Base-by-base conservation (phyloP, 129 eudicot species). In the Flaveria bidentis region DNA sequence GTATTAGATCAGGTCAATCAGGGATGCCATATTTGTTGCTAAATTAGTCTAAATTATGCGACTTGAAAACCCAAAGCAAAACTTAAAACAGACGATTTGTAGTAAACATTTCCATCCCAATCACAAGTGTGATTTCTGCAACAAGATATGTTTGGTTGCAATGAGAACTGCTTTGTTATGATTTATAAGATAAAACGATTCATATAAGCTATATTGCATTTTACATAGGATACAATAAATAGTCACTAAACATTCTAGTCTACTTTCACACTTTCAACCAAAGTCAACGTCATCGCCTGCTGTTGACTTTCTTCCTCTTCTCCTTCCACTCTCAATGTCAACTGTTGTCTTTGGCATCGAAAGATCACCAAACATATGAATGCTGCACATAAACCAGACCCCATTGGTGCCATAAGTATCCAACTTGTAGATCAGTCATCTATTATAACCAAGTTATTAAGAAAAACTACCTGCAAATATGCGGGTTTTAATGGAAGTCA, bases 401-500 rank as follows among this genome's bases (percentile, higher is more conserved):
- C 13, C 1, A 52, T 62, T 22, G 22, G 39, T 5, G 13, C 12
- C 26, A 18, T n/a, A 11, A 14, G 64, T 10, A 10, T 47, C 52
- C 26, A 17, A 44, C 36, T 58, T 60, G 3, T 2, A 36, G 11
- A 70, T 41, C 15, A 45, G 51, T 64, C 9, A 45, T 58, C 62
- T 26, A 26, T n/a, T 33, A 72, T 4, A 72, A 30, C 46, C 4
- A 13, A 26, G 68, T 36, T 5, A 36, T 36, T 5, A 36, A 36
- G 41, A 15, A n/a, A 66, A 47, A 5, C 26, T 87, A 91, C 98
- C 92, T 41, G 97, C 87, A 71, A 88, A 88, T 72, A 94, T 85
- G 67, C 97, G 89, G 2, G 96, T 88, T 86, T 79, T 85, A 42
- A 89, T 41, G 10, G 88, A 75, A 44, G 98, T 84, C 60, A 91